Evolutionary conservation across 225 moss, liverwort and hornwort genomes (phyloP).

Genomic region (Pseudisothecium myosuroides): DNA sequence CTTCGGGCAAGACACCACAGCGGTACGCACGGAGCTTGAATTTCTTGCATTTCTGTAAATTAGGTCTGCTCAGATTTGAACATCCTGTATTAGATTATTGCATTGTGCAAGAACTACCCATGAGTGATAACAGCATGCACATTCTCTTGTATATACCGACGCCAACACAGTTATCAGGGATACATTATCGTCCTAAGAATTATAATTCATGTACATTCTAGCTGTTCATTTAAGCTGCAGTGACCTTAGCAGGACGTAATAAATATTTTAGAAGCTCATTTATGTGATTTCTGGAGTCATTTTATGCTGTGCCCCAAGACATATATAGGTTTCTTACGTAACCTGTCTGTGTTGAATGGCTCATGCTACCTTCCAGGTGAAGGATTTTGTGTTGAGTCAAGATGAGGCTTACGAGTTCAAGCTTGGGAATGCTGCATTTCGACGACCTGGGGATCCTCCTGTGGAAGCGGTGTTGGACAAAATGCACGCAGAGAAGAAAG

Average conservation of each 20-base stretch:
- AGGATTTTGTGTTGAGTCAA: constrained; percentile 85
- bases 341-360: neutral
- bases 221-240: neutral
- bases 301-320: neutral
- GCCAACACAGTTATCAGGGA: neutral
- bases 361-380: constrained; percentile 44
- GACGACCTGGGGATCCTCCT: constrained; percentile 87
- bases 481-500: constrained; percentile 34
- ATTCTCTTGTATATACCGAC: neutral
- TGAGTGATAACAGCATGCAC: neutral
- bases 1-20: constrained; percentile 64
- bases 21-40: constrained; percentile 27
- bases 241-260: neutral
- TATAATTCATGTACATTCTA: neutral
- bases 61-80: neutral
- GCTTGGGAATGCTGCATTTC: constrained; percentile 62
- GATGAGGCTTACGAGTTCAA: constrained; percentile 95
- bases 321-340: neutral
- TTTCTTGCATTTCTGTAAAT: neutral
- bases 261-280: neutral
- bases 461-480: constrained; percentile 69
- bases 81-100: too few species aligned
- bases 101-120: neutral
- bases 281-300: neutral
- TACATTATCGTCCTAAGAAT: neutral